A percentile compares a stretch with the other conserved stretches of the same genome.
Conservation (phyloP, 192 early-diverging fungal genomes). For the Backusella psychrophila region DNA sequence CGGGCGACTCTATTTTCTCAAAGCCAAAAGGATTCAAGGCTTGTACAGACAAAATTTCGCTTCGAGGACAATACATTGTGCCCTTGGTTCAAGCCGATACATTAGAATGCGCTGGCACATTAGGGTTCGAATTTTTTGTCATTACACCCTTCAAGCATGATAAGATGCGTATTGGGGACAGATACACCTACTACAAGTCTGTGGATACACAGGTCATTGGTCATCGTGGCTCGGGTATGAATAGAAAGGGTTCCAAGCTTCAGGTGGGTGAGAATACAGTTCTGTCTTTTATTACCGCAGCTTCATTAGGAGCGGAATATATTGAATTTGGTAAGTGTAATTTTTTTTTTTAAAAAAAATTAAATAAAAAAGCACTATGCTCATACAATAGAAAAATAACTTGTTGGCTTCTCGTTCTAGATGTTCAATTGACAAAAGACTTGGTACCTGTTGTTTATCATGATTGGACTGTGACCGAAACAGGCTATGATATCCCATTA, state of each 20-base stretch:
- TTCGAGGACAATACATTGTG: conserved; percentile 55
- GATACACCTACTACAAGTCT: conserved; percentile 57
- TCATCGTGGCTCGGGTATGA: conserved; percentile 90
- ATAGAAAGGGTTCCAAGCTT: conserved; percentile 58
- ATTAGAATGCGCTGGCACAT: conserved; percentile 52
- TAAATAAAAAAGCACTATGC: background rate
- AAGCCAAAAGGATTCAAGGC: conserved; percentile 23
- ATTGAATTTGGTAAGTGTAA: conserved; percentile 79
- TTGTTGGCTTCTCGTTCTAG: conserved; percentile 28
- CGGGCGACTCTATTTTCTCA: conserved; percentile 44
- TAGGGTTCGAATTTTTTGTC: conserved; percentile 59
- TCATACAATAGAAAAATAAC: background rate
- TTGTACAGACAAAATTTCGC: conserved; percentile 32
- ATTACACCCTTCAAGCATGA: conserved; percentile 62
- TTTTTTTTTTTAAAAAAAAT: too few relatives aligned
- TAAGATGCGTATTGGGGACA: conserved; percentile 50
- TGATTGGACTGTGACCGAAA: conserved; percentile 84
- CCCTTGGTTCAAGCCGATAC: conserved; percentile 50
- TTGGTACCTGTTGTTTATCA: conserved; percentile 87
- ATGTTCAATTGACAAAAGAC: conserved; percentile 93
- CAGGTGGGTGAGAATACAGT: conserved; percentile 93
- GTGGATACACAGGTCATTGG: conserved; percentile 69
- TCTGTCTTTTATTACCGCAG: conserved; percentile 79
- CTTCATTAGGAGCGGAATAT: conserved; percentile 75
- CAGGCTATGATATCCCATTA: conserved; percentile 66